Evolutionary conservation across 257 asterid species (phyloP).

Genomic region (Coffea canephora): DNA sequence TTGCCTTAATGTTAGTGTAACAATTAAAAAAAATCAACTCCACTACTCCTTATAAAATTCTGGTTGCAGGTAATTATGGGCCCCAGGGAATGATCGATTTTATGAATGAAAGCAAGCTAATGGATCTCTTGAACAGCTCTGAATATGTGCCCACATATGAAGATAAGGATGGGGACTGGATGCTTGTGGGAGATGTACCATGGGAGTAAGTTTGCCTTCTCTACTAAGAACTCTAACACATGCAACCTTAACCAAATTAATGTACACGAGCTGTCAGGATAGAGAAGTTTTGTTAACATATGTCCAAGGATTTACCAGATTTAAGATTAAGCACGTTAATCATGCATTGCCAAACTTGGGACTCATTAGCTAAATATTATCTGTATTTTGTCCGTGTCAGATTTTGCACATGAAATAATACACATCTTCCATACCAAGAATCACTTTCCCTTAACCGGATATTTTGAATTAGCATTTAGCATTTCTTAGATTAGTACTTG

Average conservation of each 20-base stretch:
- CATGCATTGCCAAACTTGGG: not conserved
- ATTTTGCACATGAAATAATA: not conserved
- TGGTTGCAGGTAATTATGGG: conserved; percentile 44
- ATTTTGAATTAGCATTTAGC: not conserved
- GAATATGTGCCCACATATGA: conserved; percentile 57
- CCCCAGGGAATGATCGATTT: conserved; percentile 55
- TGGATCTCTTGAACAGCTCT: conserved; percentile 53
- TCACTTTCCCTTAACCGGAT: not conserved
- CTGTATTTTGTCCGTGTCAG: not conserved
- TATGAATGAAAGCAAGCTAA: conserved; percentile 52
- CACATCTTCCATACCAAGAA: not conserved
- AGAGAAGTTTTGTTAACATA: not conserved
- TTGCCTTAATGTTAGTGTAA: conserved; percentile 9
- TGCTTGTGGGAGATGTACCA: conserved; percentile 60
- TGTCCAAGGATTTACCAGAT: not conserved
- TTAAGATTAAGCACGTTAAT: not conserved
- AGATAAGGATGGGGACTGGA: conserved; percentile 66
- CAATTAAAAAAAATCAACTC: not conserved
- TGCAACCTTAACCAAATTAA: not conserved
- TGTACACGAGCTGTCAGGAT: not conserved
- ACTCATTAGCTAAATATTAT: not conserved
- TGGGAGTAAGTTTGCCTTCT: conserved; percentile 44
- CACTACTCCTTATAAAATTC: conserved; percentile 9
- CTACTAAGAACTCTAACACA: conserved; percentile 7
- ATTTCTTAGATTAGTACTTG: not conserved